These are phyloP conservation scores for Dothistroma pini DNA, from an alignment of 2,329 filamentous ascomycete genomes.

Conservation along the genomic window DNA sequence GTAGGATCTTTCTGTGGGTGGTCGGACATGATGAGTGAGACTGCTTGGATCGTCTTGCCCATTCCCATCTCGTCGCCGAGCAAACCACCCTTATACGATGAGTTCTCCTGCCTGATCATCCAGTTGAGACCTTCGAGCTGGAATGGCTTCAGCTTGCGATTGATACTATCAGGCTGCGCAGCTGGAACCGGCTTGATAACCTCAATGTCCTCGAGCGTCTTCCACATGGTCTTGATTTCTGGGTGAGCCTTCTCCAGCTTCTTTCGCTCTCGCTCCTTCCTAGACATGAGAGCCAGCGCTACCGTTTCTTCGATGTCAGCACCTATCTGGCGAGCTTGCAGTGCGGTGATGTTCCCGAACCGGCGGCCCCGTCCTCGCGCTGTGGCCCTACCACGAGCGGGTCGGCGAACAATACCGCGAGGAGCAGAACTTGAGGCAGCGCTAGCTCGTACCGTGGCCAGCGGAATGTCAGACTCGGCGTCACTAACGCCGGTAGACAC, in stretches of 20 bases:
- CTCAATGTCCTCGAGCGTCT: conserved; percentile 64
- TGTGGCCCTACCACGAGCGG: conserved; percentile 1
- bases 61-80: conserved; percentile 98
- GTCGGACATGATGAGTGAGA: conserved; percentile 97
- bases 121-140: conserved; percentile 91
- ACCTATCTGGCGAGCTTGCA: conserved; percentile 15
- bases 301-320: conserved; percentile 23
- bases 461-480: conserved; percentile 32
- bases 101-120: conserved; percentile 89
- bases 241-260: conserved; percentile 76
- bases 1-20: conserved; percentile 80
- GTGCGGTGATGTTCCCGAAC: conserved; percentile 26
- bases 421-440: not conserved
- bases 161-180: conserved; percentile 72
- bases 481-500: conserved; percentile 30
- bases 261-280: conserved; percentile 51
- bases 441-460: conserved; percentile 14
- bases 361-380: conserved; percentile 18
- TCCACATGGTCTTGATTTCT: conserved; percentile 79
- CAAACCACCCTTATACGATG: conserved; percentile 79
- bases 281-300: conserved; percentile 13
- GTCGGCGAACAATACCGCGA: not conserved
- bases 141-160: conserved; percentile 82
- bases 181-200: conserved; percentile 62
- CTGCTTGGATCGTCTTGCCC: conserved; percentile 97